phyloP scores from a whole-genome alignment of 352 stramenopile genomes.

The Nothophytophthora sp. region DNA sequence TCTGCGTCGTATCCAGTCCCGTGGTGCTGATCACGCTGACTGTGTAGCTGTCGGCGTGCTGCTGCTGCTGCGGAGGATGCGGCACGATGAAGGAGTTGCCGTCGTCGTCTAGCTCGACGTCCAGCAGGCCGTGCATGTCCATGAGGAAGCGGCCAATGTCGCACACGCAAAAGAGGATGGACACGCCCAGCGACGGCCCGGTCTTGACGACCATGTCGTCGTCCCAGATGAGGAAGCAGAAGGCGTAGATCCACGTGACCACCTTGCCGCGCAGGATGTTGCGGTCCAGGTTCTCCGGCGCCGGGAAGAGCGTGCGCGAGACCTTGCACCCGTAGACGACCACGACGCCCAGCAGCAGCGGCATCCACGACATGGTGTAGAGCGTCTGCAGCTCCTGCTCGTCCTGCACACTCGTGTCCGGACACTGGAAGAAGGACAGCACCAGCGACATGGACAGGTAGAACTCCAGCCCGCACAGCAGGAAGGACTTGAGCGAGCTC shows the following conservation, averaged over 20 bases:
- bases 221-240: conserved; percentile 67
- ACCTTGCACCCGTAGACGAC: conserved; percentile 64
- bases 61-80: conserved; percentile 8
- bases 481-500: conserved; percentile 62
- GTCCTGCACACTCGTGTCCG: conserved; percentile 42
- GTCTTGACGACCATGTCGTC: conserved; percentile 74
- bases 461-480: conserved; percentile 64
- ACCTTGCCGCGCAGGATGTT: conserved; percentile 76
- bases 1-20: conserved; percentile 2
- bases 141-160: conserved; percentile 76
- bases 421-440: conserved; percentile 73
- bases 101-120: conserved; percentile 63
- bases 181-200: conserved; percentile 64
- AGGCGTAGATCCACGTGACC: conserved; percentile 61
- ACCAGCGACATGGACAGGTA: conserved; percentile 73
- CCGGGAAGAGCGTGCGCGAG: conserved; percentile 37
- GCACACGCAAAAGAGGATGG: conserved; percentile 67
- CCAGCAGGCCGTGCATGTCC: conserved; percentile 68
- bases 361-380: conserved; percentile 64
- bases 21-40: conserved; percentile 18
- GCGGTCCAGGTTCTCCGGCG: conserved; percentile 59
- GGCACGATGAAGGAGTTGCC: conserved; percentile 36
- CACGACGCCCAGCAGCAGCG: conserved; percentile 36
- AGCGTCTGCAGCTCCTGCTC: conserved; percentile 75
- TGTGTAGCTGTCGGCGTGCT: conserved; percentile 26